Conservation (phyloP, 176 grass and related monocot genomes). For the Panicum miliaceum region DNA sequence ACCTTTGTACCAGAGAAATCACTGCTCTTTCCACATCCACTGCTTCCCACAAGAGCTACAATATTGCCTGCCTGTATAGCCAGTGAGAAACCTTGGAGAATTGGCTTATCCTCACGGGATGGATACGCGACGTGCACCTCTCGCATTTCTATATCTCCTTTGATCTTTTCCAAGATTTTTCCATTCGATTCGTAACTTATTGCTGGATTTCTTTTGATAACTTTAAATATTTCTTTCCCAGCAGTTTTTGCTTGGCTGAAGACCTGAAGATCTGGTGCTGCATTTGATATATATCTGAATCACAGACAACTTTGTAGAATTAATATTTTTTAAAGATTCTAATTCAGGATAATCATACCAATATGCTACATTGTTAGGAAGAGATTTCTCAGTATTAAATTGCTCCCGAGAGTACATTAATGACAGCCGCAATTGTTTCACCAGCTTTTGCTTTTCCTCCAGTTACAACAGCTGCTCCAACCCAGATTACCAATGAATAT, state of each 20-base stretch:
- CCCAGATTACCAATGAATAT: conserved; percentile 58
- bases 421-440: conserved; percentile 60
- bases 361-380: conserved; percentile 22
- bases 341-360: conserved; percentile 24
- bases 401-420: conserved; percentile 67
- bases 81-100: conserved; percentile 55
- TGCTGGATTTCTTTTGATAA: conserved; percentile 50
- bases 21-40: conserved; percentile 61
- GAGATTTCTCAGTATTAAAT: conserved; percentile 54
- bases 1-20: conserved; percentile 60
- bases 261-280: conserved; percentile 67
- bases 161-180: conserved; percentile 41
- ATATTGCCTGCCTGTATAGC: conserved; percentile 35
- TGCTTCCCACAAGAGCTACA: conserved; percentile 61
- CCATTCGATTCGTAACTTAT: conserved; percentile 50
- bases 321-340: background rate
- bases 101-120: conserved; percentile 43
- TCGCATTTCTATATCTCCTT: conserved; percentile 44
- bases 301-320: conserved; percentile 5
- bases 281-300: conserved; percentile 67
- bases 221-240: conserved; percentile 44
- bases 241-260: conserved; percentile 66
- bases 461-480: conserved; percentile 59
- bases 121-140: conserved; percentile 62
- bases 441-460: conserved; percentile 47